Conservation (phyloP, 805 yeast genomes). For the Candida berthetii region DNA sequence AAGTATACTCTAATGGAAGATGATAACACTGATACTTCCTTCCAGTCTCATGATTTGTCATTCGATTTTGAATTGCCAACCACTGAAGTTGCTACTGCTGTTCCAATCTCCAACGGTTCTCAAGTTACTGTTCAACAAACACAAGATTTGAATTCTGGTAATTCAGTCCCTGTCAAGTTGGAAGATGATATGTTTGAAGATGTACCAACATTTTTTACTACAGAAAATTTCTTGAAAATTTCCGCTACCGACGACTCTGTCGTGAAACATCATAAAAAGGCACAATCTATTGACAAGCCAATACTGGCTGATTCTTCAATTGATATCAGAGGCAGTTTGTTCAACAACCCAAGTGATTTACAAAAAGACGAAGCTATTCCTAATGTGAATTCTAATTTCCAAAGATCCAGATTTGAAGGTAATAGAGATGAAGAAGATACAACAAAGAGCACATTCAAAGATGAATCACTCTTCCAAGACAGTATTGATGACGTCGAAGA, state of each 20-base stretch:
- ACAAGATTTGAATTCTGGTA: neutral
- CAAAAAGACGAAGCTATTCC: conserved; percentile 9
- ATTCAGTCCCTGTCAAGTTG: neutral
- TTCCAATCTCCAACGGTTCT: conserved; percentile 20
- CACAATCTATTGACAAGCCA: conserved; percentile 7
- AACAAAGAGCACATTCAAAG: conserved; percentile 11
- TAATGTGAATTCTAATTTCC: conserved; percentile 6
- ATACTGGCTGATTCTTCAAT: conserved; percentile 5
- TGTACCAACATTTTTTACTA: conserved; percentile 3
- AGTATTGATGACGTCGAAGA: conserved; percentile 16
- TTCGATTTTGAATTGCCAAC: conserved; percentile 21
- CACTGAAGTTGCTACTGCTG: conserved; percentile 19
- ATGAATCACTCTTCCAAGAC: conserved; percentile 19
- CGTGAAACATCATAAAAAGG: conserved; percentile 17
- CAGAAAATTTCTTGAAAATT: conserved; percentile 5
- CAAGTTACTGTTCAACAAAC: conserved; percentile 15
- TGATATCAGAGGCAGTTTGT: conserved; percentile 18
- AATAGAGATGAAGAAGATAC: conserved; percentile 4
- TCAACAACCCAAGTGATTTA: conserved; percentile 14
- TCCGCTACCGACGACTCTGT: conserved; percentile 13
- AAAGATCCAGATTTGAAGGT: conserved; percentile 8
- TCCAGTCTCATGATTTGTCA: conserved; percentile 12
- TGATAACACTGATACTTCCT: conserved; percentile 2
- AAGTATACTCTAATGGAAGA: conserved; percentile 15
- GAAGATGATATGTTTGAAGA: conserved; percentile 21